Evolutionary conservation across 805 yeast species (phyloP), one percentile per base, ranked within the genome.

Genomic region (Kazachstania kunashirensis): DNA sequence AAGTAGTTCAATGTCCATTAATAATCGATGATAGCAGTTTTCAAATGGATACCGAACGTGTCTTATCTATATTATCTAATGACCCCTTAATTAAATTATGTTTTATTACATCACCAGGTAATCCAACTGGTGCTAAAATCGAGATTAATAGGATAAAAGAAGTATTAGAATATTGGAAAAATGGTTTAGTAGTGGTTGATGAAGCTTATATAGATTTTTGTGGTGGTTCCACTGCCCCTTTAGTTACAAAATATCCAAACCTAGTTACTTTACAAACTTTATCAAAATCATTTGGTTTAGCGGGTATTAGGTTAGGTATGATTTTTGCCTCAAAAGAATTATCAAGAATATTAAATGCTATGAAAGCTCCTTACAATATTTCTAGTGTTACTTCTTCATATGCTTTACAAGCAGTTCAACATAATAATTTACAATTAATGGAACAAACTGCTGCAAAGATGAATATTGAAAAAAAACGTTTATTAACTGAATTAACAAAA

Each of bases 281-380:
- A 27, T 86, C 96, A 14, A 92, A 92, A 55, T 80, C 97, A 0
- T 92, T 92, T 62, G 98, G 98, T 14, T 71, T 92, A 37, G 98
- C 98, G 3, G 97, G 96, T 31, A 80, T 88, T 34, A 73, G 98
- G 49, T 60, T 89, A 29, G 98, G 98, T 18, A 66, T 86, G 42
- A 78, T 95, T 1, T 89, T 57, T 52, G 70, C 88, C 3, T 64
- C 71, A 13, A 62, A 66, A 11, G 73, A 71, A 42, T 63, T 92
- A 32, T 72, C 95, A 0, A 49, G 59, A 4, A 71, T 83, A 33
- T 63, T 92, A 49, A 92, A 92, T 57, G 75, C 94, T 17, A 79
- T 89, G 81, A 92, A 92, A 57, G 95, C 94, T 25, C 98, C 98
- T 2, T 92, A 92, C 62, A 92, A 89, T 58, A 83, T 92, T 39